phyloP scores from a whole-genome alignment of 2,329 filamentous ascomycete genomes.

The Cercospora beticola region DNA sequence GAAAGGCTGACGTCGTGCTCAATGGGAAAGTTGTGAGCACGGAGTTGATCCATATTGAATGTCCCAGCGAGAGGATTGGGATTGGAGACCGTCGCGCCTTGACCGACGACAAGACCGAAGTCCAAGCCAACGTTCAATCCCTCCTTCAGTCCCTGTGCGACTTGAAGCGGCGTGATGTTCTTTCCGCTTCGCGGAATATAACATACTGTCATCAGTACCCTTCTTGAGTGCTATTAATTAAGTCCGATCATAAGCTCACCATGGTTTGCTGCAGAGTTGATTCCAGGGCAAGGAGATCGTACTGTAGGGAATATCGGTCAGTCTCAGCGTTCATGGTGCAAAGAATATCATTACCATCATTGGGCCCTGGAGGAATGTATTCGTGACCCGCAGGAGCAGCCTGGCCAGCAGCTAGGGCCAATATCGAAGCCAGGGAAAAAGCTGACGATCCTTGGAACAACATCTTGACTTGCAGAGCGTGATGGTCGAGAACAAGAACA shows the following conservation, averaged over 20 bases:
- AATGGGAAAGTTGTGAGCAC: slow-evolving; percentile 31
- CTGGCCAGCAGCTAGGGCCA: not conserved
- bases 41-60: slow-evolving; percentile 4
- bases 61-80: slow-evolving; percentile 15
- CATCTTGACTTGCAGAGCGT: not conserved
- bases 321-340: not conserved
- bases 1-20: slow-evolving; percentile 40
- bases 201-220: not conserved
- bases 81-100: slow-evolving; percentile 25
- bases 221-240: not conserved
- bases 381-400: not conserved
- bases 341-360: not conserved
- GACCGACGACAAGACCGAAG: slow-evolving; percentile 28
- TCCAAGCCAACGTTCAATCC: slow-evolving; percentile 31
- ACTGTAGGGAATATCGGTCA: not conserved
- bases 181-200: slow-evolving; percentile 30
- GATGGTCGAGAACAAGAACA: not conserved
- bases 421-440: not conserved
- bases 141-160: slow-evolving; percentile 25
- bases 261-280: slow-evolving; percentile 19
- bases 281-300: slow-evolving; percentile 17
- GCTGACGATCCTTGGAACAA: not conserved
- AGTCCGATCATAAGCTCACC: not conserved
- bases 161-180: slow-evolving; percentile 27
- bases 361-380: not conserved